Conservation (phyloP, 345 rosid species). For the Diplotaxis tenuifolia region DNA sequence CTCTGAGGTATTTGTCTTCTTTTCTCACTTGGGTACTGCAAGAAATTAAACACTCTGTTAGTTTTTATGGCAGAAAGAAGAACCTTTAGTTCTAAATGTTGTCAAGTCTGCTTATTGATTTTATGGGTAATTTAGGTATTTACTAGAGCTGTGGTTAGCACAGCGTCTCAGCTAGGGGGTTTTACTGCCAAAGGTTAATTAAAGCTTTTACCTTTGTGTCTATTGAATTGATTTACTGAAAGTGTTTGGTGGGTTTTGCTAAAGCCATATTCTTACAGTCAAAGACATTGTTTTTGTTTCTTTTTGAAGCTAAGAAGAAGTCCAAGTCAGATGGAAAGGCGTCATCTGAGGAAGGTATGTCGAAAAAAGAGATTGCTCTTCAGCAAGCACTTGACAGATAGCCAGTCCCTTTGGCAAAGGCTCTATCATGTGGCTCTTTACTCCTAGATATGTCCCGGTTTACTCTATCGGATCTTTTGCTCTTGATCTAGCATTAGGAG, state of each 20-base stretch:
- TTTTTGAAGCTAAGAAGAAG: no score
- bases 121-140: conserved; percentile 36
- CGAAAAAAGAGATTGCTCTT: conserved; percentile 76
- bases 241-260: not conserved
- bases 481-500: conserved; percentile 77
- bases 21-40: conserved; percentile 17
- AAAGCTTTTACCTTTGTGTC: conserved; percentile 21
- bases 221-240: not conserved
- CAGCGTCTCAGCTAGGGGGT: conserved; percentile 50
- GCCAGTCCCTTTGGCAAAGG: conserved; percentile 71
- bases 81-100: conserved; percentile 1
- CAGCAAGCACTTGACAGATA: conserved; percentile 89
- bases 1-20: conserved; percentile 43
- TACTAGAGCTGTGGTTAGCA: conserved; percentile 43
- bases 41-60: not conserved
- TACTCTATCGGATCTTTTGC: conserved; percentile 84
- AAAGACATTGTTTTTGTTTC: not conserved
- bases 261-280: not conserved
- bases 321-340: conserved; percentile 76
- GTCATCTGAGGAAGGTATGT: no score
- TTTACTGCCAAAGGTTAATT: no score
- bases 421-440: conserved; percentile 71
- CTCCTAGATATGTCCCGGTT: conserved; percentile 69
- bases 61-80: conserved; percentile 3
- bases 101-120: not conserved